phyloP scores from a whole-genome alignment of 1,139 yeast genomes.

The Suhomyces maxii region DNA sequence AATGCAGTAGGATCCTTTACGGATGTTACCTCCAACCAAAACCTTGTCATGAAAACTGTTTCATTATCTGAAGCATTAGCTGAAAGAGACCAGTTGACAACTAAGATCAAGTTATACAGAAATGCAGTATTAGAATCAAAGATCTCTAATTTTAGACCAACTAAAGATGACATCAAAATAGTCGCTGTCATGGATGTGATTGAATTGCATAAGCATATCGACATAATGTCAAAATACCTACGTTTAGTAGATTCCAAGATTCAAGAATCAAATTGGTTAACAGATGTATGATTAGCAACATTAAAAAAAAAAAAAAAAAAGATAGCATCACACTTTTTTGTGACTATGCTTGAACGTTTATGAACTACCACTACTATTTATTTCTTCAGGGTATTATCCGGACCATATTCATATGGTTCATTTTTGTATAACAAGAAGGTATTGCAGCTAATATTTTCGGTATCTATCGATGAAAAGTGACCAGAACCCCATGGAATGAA shows the following conservation, averaged over 20 bases:
- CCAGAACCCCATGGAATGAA: too few relatives aligned
- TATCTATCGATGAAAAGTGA: too few relatives aligned
- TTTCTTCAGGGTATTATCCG: too few relatives aligned
- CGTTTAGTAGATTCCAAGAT: not conserved
- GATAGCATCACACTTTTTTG: too few relatives aligned
- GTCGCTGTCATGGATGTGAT: not conserved
- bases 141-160: not conserved
- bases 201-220: not conserved
- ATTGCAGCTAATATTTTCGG: too few relatives aligned
- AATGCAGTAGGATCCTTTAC: not conserved
- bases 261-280: constrained; percentile 1
- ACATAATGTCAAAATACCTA: not conserved
- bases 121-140: not conserved
- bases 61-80: not conserved
- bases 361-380: too few relatives aligned
- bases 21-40: not conserved
- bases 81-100: not conserved
- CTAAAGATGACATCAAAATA: not conserved
- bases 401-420: too few relatives aligned
- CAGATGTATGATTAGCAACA: too few relatives aligned
- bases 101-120: not conserved
- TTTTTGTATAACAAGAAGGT: too few relatives aligned
- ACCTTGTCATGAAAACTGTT: not conserved
- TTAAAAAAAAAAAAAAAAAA: too few relatives aligned
- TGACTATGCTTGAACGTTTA: too few relatives aligned